Evolutionary conservation across 352 stramenopile genomes (phyloP).

Genomic region (Globisporangium cystogenes): DNA sequence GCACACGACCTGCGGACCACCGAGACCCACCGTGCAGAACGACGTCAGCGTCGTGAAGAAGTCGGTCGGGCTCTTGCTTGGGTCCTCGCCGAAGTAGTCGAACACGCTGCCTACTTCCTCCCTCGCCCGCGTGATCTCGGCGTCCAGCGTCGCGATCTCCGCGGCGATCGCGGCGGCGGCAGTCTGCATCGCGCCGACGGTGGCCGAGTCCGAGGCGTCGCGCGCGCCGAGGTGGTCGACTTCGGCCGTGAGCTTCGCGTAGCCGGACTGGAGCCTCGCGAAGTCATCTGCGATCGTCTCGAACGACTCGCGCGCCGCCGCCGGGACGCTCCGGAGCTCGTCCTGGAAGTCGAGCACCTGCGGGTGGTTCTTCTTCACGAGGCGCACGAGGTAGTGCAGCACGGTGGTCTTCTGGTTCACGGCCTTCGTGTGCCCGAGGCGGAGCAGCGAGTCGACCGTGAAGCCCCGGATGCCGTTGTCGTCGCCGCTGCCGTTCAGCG

Average conservation of each 20-base stretch:
- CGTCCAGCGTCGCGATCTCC: slow-evolving; percentile 37
- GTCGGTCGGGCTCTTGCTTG: slow-evolving; percentile 54
- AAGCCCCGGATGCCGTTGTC: slow-evolving; percentile 91
- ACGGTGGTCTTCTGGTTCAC: slow-evolving; percentile 97
- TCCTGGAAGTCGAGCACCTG: slow-evolving; percentile 90
- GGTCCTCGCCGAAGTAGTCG: slow-evolving; percentile 85
- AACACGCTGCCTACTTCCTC: slow-evolving; percentile 72
- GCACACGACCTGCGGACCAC: slow-evolving; percentile 19
- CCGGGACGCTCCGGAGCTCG: slow-evolving; percentile 81
- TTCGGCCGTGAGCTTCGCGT: slow-evolving; percentile 41
- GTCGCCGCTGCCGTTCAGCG: slow-evolving; percentile 91
- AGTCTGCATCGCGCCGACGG: slow-evolving; percentile 29
- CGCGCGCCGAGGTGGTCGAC: slow-evolving; percentile 28
- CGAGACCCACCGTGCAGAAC: slow-evolving; percentile 33
- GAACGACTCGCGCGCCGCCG: slow-evolving; percentile 81
- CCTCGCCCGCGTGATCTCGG: slow-evolving; percentile 26
- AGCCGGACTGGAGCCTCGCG: slow-evolving; percentile 42
- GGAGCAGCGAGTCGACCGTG: slow-evolving; percentile 94
- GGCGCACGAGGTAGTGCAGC: slow-evolving; percentile 96
- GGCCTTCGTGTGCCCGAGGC: slow-evolving; percentile 93
- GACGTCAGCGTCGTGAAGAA: slow-evolving; percentile 83
- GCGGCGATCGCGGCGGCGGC: slow-evolving; percentile 29
- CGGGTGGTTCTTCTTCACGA: slow-evolving; percentile 95
- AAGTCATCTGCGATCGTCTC: slow-evolving; percentile 66
- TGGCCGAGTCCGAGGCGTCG: background rate